These are phyloP conservation scores for Penicillium sp. DNA, from an alignment of 2,329 filamentous ascomycete species.

Conservation along the genomic window DNA sequence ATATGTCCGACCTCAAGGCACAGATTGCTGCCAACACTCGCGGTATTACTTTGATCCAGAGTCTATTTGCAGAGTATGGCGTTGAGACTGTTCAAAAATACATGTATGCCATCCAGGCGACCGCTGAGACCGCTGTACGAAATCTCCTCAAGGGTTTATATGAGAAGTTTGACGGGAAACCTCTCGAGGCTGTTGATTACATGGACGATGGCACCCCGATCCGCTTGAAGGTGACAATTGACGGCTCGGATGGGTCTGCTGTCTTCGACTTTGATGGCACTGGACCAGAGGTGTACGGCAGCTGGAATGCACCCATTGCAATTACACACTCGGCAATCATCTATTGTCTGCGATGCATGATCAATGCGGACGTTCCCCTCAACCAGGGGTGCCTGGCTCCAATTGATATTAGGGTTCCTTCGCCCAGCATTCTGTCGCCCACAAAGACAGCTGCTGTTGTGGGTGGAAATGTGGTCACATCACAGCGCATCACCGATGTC, in stretches of 20 bases:
- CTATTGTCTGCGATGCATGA: slow-evolving; percentile 77
- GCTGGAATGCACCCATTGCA: slow-evolving; percentile 77
- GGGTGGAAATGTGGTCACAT: slow-evolving; percentile 76
- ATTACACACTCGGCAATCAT: slow-evolving; percentile 83
- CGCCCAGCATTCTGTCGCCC: slow-evolving; percentile 70
- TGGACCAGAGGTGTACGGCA: slow-evolving; percentile 74
- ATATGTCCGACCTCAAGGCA: slow-evolving; percentile 81
- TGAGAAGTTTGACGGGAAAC: slow-evolving; percentile 64
- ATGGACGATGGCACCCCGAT: slow-evolving; percentile 88
- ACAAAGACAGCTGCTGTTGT: slow-evolving; percentile 76
- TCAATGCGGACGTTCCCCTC: slow-evolving; percentile 76
- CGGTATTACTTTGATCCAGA: slow-evolving; percentile 73
- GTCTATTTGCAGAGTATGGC: slow-evolving; percentile 73
- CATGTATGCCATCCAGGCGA: slow-evolving; percentile 78
- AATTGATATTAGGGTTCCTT: slow-evolving; percentile 68
- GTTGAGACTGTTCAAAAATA: slow-evolving; percentile 77
- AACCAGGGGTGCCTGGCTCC: slow-evolving; percentile 83
- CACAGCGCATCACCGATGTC: slow-evolving; percentile 78
- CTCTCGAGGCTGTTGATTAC: slow-evolving; percentile 73
- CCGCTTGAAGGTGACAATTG: slow-evolving; percentile 69
- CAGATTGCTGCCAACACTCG: slow-evolving; percentile 86
- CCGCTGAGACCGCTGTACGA: slow-evolving; percentile 73
- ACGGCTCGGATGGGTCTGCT: slow-evolving; percentile 70
- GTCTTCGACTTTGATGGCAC: slow-evolving; percentile 77
- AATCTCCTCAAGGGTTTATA: slow-evolving; percentile 70